Evolutionary conservation across 192 early-diverging fungal species (phyloP).

Genomic region (Dimargaris verticillata): DNA sequence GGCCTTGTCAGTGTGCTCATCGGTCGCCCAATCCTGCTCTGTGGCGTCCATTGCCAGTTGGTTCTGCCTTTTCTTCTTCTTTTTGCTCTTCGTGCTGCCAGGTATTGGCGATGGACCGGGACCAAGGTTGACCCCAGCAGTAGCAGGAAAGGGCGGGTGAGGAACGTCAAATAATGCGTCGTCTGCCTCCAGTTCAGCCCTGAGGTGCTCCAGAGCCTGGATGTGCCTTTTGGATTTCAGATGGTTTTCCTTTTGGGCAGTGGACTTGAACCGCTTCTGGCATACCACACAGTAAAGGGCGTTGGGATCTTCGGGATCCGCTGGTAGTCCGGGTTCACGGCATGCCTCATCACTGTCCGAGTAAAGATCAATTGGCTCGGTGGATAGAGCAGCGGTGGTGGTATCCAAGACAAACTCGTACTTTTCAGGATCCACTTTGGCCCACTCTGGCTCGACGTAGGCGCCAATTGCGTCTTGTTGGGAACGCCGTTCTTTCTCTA

Average conservation of each 20-base stretch:
- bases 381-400: not conserved
- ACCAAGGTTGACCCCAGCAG: no score
- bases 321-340: not conserved
- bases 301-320: conserved; percentile 15
- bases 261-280: conserved; percentile 71
- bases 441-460: conserved; percentile 62
- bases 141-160: not conserved
- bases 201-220: conserved; percentile 56
- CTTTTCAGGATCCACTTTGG: conserved; percentile 34
- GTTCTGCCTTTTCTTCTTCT: conserved; percentile 20
- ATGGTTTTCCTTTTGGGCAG: conserved; percentile 68
- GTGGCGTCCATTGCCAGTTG: not conserved
- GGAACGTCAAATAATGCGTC: conserved; percentile 27
- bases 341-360: conserved; percentile 16
- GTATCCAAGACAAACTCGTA: conserved; percentile 19
- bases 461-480: conserved; percentile 27
- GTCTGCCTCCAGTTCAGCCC: conserved; percentile 56
- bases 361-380: conserved; percentile 17
- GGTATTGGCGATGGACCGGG: not conserved
- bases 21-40: not conserved
- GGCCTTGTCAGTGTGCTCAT: no score
- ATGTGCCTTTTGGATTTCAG: conserved; percentile 75
- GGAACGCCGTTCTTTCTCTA: conserved; percentile 37
- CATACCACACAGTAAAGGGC: conserved; percentile 74
- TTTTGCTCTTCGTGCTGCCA: conserved; percentile 25